Conservation (phyloP, 805 yeast species). For the Wickerhamomyces ciferrii region DNA sequence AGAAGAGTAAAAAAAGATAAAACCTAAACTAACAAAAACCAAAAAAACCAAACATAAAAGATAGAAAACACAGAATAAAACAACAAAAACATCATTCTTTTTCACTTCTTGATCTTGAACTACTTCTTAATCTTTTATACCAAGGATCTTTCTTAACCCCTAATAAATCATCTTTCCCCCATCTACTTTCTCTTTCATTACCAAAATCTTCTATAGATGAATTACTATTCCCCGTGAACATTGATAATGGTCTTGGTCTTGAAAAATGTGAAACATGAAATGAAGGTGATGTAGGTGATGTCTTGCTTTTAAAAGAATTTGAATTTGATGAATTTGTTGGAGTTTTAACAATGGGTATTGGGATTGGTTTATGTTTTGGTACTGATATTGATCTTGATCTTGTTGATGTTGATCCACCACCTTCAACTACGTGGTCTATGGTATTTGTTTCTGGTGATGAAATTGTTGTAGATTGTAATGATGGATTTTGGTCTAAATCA, state of each 20-base stretch:
- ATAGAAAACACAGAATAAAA: too few relatives aligned
- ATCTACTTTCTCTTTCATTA: slow-evolving; percentile 23
- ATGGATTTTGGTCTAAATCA: background rate
- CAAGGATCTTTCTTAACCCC: slow-evolving; percentile 31
- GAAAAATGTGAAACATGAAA: background rate
- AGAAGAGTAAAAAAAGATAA: too few relatives aligned
- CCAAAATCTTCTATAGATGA: background rate
- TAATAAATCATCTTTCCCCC: slow-evolving; percentile 13
- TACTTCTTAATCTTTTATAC: slow-evolving; percentile 38
- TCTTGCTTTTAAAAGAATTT: too few relatives aligned
- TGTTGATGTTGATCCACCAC: background rate
- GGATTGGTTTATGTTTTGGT: background rate
- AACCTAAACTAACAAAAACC: too few relatives aligned
- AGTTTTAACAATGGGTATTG: background rate
- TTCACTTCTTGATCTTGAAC: slow-evolving; percentile 24
- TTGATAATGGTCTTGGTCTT: slow-evolving; percentile 14
- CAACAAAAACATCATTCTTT: background rate
- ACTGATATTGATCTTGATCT: background rate
- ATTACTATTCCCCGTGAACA: slow-evolving; percentile 16
- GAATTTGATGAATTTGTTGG: background rate
- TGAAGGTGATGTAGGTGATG: background rate
- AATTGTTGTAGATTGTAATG: background rate
- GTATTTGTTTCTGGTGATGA: background rate
- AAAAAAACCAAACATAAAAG: too few relatives aligned
- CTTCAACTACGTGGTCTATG: too few relatives aligned